Evolutionary conservation across 1,284 basidiomycete species (phyloP).

Genomic region (Heterobasidion occidentale): DNA sequence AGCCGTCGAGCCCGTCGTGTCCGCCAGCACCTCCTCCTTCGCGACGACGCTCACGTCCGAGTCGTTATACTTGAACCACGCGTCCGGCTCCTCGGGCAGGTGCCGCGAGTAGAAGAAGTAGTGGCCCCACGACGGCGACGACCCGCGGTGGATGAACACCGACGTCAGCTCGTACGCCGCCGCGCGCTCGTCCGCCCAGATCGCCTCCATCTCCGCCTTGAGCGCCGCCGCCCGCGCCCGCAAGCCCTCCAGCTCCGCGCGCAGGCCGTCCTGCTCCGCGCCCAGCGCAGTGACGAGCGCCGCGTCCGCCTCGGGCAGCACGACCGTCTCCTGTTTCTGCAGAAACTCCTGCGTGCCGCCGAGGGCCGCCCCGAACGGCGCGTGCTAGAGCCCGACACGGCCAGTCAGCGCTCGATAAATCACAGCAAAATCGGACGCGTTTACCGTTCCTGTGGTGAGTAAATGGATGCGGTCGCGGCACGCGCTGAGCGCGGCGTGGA

Average conservation of each 20-base stretch:
- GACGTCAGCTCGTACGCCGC: conserved; percentile 88
- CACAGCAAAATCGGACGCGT: conserved; percentile 9
- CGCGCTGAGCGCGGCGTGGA: conserved; percentile 59
- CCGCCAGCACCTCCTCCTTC: conserved; percentile 73
- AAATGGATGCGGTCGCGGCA: conserved; percentile 60
- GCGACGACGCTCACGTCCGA: conserved; percentile 67
- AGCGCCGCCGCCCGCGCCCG: conserved; percentile 46
- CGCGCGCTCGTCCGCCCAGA: conserved; percentile 69
- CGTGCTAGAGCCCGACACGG: conserved; percentile 32
- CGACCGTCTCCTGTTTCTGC: conserved; percentile 31
- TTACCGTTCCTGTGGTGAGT: conserved; percentile 64
- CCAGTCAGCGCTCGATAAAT: conserved; percentile 1
- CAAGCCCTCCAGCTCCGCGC: conserved; percentile 54
- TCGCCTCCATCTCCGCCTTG: conserved; percentile 64
- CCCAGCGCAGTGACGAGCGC: conserved; percentile 42
- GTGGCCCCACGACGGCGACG: conserved; percentile 77
- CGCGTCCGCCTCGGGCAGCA: conserved; percentile 43
- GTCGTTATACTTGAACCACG: conserved; percentile 96
- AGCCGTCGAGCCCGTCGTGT: conserved; percentile 74
- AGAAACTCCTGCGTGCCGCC: conserved; percentile 49
- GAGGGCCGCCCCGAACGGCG: conserved; percentile 47
- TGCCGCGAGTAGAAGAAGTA: conserved; percentile 87
- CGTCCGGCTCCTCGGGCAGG: conserved; percentile 65
- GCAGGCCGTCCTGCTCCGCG: conserved; percentile 44
- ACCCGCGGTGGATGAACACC: conserved; percentile 94